Conservation (phyloP, 768 basidiomycete species). For the Suillus ampliporus region DNA sequence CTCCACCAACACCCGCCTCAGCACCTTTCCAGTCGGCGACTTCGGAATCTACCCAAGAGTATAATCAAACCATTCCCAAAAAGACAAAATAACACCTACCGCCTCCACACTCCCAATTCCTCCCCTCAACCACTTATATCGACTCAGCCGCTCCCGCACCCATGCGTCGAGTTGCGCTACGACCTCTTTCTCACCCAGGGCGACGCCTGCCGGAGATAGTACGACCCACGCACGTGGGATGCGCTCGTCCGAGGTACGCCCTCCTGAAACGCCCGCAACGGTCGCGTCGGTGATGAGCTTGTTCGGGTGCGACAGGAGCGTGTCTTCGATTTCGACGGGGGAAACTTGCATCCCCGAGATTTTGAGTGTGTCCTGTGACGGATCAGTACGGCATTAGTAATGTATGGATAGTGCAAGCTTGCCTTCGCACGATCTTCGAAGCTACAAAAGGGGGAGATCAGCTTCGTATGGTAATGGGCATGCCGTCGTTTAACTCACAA, state of each 20-base stretch:
- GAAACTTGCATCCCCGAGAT: constrained; percentile 69
- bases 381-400: neutral
- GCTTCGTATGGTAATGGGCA: neutral
- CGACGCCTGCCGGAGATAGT: constrained; percentile 58
- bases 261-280: constrained; percentile 76
- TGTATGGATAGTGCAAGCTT: neutral
- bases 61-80: no score
- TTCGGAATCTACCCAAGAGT: no score
- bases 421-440: no score
- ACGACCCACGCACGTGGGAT: constrained; percentile 82
- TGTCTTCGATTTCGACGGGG: no score
- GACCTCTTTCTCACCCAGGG: constrained; percentile 47
- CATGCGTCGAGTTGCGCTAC: constrained; percentile 59
- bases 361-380: constrained; percentile 72
- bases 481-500: constrained; percentile 68
- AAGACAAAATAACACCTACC: no score
- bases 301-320: no score
- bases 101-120: constrained; percentile 29
- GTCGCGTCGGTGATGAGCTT: no score
- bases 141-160: constrained; percentile 45
- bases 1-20: no score
- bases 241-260: constrained; percentile 72
- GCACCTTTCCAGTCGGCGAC: no score
- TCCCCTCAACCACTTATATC: no score
- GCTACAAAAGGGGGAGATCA: neutral